Percentiles rank a stretch among this genome's conserved stretches.
These are phyloP conservation scores for Camellia oleifera DNA, from an alignment of 179 eudicot genomes.

Conservation along the genomic window DNA sequence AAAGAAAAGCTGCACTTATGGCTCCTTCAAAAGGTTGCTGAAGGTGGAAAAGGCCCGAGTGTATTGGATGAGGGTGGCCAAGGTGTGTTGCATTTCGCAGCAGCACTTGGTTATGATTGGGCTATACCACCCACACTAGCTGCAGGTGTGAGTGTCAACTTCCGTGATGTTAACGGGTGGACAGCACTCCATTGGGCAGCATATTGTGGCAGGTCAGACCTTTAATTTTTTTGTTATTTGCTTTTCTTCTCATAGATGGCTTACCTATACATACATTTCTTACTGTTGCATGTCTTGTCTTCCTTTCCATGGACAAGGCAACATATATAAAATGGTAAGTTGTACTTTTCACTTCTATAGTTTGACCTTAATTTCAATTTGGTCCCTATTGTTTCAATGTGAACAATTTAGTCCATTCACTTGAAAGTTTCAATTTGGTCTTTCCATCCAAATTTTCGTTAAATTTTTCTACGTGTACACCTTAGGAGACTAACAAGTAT, in stretches of 20 bases:
- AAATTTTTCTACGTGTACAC: too few species aligned
- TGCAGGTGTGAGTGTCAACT: slow-evolving; percentile 76
- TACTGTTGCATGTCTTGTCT: not conserved
- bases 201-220: slow-evolving; percentile 68
- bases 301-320: not conserved
- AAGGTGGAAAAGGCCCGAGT: slow-evolving; percentile 70
- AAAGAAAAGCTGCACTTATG: slow-evolving; percentile 64
- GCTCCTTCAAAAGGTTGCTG: slow-evolving; percentile 65
- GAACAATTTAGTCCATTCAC: too few species aligned
- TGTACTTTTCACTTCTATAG: too few species aligned
- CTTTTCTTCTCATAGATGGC: not conserved
- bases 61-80: slow-evolving; percentile 74
- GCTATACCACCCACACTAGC: slow-evolving; percentile 64
- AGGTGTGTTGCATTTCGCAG: slow-evolving; percentile 82
- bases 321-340: not conserved
- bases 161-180: slow-evolving; percentile 84
- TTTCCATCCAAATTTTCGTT: too few species aligned
- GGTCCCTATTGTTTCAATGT: too few species aligned
- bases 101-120: slow-evolving; percentile 92
- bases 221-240: not conserved
- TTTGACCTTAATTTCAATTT: too few species aligned
- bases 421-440: too few species aligned
- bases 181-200: slow-evolving; percentile 96
- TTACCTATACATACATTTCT: slow-evolving; percentile 18
- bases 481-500: too few species aligned